Evolutionary conservation across 2,329 filamentous ascomycete genomes (phyloP).

Genomic region (Aspergillus japonicus): DNA sequence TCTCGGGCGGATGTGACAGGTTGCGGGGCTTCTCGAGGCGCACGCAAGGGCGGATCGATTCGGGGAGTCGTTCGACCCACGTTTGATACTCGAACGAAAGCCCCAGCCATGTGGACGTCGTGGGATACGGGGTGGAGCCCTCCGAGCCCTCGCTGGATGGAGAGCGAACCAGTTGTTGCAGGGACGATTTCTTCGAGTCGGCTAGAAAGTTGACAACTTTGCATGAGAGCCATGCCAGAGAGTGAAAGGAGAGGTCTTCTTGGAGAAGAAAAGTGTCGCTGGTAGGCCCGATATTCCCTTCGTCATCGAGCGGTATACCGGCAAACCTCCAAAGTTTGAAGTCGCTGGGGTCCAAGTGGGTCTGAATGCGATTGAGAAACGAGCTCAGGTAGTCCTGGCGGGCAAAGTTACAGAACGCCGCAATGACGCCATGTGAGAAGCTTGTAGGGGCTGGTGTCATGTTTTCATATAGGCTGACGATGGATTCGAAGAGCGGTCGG

Average conservation of each 20-base stretch:
- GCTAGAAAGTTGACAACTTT: conserved; percentile 65
- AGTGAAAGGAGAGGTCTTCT: conserved; percentile 62
- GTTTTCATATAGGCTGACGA: conserved; percentile 34
- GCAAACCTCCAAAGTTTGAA: conserved; percentile 60
- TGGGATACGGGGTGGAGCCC: conserved; percentile 43
- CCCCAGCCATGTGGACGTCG: conserved; percentile 53
- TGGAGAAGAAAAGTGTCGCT: conserved; percentile 38
- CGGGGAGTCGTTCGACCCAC: conserved; percentile 58
- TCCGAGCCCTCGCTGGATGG: conserved; percentile 6
- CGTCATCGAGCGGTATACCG: conserved; percentile 55
- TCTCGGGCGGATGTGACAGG: conserved; percentile 31
- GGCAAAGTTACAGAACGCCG: conserved; percentile 65
- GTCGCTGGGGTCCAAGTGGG: conserved; percentile 58
- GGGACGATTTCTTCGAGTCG: conserved; percentile 53
- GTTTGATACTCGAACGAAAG: conserved; percentile 55
- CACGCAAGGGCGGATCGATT: conserved; percentile 57
- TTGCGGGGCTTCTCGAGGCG: conserved; percentile 43
- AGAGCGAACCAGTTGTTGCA: conserved; percentile 33
- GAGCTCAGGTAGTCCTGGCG: conserved; percentile 62
- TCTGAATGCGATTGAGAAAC: conserved; percentile 59
- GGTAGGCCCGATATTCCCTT: conserved; percentile 46
- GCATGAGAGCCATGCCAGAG: conserved; percentile 60
- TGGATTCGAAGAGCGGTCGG: conserved; percentile 54
- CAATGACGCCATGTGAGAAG: conserved; percentile 53
- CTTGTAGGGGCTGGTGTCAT: conserved; percentile 15